Base-by-base conservation (phyloP, 495 filamentous ascomycete species). In the Pseudotulostoma volvatum region DNA sequence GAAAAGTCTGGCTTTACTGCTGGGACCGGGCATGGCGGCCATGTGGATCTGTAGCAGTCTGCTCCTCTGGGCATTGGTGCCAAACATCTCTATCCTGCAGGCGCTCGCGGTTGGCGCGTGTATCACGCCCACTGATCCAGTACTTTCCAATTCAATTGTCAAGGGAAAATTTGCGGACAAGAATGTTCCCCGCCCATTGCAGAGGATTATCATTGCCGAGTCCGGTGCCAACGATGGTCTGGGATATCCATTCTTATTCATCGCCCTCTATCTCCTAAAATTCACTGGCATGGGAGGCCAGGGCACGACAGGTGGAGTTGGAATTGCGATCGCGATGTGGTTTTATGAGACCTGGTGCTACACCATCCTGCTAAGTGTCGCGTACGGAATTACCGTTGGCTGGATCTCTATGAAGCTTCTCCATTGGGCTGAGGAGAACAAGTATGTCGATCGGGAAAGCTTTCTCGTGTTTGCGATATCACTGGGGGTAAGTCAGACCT, bases 161-260 rank as follows among this genome's bases (percentile, higher is more conserved):
- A 93, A 93, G 61, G 87, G 87, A 31, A 87, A 82, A 46, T 94
- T 93, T 45, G 87, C 86, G 7, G 86, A 93, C 41, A 80, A 84
- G 47, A 81, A 93, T 57, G 76, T 93, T 11, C 84, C 85, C 2
- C 81, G 74, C 43, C 67, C 75, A 11, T 54, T 94, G 44, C 84
- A 92, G 63, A 73, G 76, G 39, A 84, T 94, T 41, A 87, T 94
- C 45, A 73, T 87, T 37, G 85, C 86, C 0, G 86, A 96, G 59
- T 84, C 79, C 0, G 88, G 87, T 2, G 82, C 84, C 3, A 94
- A 93, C 53, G 86, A 94, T 54, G 86, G 87, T 0, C 68, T 96
- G n/a, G 86, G 87, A 0, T 92, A 92, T 48, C 87, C 86, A 0
- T 94, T 92, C 47, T 61, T 94, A 16, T 93, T 86, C 61, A 66